Evolutionary conservation across 140 eudicot genomes (phyloP).

Genomic region (Anethum foeniculum): DNA sequence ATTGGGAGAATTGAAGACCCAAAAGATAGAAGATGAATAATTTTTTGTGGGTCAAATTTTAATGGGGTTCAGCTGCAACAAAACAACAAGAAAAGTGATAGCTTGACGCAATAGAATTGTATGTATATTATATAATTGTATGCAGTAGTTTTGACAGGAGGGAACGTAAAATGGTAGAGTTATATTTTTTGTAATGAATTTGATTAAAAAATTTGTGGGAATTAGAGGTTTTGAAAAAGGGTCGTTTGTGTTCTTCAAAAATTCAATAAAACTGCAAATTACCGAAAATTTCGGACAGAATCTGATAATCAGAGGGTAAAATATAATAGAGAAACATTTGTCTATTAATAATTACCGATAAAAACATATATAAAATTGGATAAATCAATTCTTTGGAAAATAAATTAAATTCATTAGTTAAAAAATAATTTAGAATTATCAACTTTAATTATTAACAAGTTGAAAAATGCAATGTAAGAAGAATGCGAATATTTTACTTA

Average conservation of each 20-base stretch:
- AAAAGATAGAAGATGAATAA: not conserved
- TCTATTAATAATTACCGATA: not conserved
- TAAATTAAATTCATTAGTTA: not conserved
- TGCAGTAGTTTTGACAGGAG: not conserved
- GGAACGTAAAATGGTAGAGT: not conserved
- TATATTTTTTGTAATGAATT: not conserved
- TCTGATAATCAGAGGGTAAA: too few relatives aligned
- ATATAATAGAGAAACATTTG: too few relatives aligned
- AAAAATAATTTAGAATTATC: too few relatives aligned
- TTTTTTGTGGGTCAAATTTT: not conserved
- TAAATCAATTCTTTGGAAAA: too few relatives aligned
- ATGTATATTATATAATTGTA: not conserved
- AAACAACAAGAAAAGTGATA: not conserved
- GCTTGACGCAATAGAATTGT: not conserved
- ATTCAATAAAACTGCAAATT: not conserved
- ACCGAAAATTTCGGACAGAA: not conserved
- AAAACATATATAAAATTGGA: too few relatives aligned
- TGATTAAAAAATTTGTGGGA: not conserved
- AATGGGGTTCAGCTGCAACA: constrained; percentile 12
- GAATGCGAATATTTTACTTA: too few relatives aligned
- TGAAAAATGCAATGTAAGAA: too few relatives aligned
- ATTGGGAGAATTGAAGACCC: not conserved
- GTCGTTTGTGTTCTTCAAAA: not conserved
- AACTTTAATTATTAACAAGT: too few relatives aligned
- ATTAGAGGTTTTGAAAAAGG: not conserved